Percentiles rank a stretch among this genome's conserved stretches.
Evolutionary conservation across 257 asterid genomes (phyloP).

Genomic region (Nemophila menziesii): DNA sequence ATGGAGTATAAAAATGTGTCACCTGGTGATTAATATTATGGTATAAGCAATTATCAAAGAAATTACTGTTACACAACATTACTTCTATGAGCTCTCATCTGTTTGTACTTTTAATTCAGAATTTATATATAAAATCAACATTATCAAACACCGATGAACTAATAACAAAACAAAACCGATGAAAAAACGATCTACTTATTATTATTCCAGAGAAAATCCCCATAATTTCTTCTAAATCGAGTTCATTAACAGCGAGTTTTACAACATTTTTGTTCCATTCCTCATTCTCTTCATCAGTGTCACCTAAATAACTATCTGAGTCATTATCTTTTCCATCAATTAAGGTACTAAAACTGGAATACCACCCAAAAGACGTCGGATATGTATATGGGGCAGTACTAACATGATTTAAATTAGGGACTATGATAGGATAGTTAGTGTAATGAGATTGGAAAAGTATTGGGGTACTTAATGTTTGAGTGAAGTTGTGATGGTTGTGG

Average conservation of each 20-base stretch:
- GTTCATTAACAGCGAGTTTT: constrained; percentile 5
- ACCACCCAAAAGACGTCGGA: not conserved
- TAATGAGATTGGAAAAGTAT: constrained; percentile 10
- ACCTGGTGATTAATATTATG: too few relatives aligned
- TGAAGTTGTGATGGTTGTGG: not conserved
- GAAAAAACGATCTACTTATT: too few relatives aligned
- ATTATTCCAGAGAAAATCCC: too few relatives aligned
- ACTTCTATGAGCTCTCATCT: too few relatives aligned
- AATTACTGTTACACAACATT: too few relatives aligned
- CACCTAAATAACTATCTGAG: constrained; percentile 17
- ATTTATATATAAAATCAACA: too few relatives aligned
- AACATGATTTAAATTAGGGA: constrained; percentile 5
- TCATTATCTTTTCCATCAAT: not conserved
- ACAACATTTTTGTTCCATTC: constrained; percentile 20
- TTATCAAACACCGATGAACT: too few relatives aligned
- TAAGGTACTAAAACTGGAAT: constrained; percentile 28
- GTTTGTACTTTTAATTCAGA: too few relatives aligned
- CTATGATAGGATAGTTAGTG: constrained; percentile 1
- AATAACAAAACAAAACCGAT: too few relatives aligned
- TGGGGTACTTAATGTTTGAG: constrained; percentile 8
- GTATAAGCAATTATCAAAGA: too few relatives aligned
- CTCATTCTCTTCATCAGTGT: constrained; percentile 18
- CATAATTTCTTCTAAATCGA: constrained; percentile 28
- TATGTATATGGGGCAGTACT: constrained; percentile 7
- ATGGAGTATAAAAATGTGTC: too few relatives aligned